Evolutionary conservation across 495 filamentous ascomycete genomes (phyloP), one percentile per base, ranked within the genome.

Genomic region (Daldinia bambusicola): DNA sequence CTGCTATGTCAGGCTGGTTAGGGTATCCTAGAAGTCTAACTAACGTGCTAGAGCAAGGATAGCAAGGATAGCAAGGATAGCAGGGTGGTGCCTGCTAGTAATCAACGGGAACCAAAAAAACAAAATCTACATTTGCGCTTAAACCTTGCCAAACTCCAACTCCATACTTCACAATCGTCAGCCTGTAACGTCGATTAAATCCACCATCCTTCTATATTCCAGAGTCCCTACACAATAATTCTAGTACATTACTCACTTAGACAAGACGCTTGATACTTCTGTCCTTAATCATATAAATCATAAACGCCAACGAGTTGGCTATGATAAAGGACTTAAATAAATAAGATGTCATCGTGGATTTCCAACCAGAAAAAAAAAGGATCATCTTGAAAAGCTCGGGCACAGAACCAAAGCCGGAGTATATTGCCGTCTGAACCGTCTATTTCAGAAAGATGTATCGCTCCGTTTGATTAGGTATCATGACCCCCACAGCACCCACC

Each of bases 91-190:
- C 69, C 60, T 72, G 60, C 60, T 52, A 72, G 64, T 72, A 64
- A 68, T 64, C 60, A 68, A 51, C 69, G 69, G 69, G 69, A 72
- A 61, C 69, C 59, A 67, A 65, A 48, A 43, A 72, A 61, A 64
- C 59, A 67, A 65, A 48, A 43, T 41, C 41, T 43, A 38, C 41
- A 43, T 12, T 34, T 26, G 10, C 43, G 53, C 36, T 40, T 13
- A n/a, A 57, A 60, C 34, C 9, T 5, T 10, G 26, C 26, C 26
- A 26, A 36, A 36, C 34, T 36, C 34, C 34, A 36, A 36, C 20
- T 60, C 53, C 31, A 34, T 20, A 38, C 53, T n/a, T 55, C 31
- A 53, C 66, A 59, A 41, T 63, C 66, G 66, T 63, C 66, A 69
- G 43, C 66, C 12, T 69, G 66, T 60, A 69, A 41, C 66, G 58